A percentile compares a stretch with the other conserved stretches of the same genome.
phyloP scores from a whole-genome alignment of 257 asterid species.

The Solanum raphanifolium region DNA sequence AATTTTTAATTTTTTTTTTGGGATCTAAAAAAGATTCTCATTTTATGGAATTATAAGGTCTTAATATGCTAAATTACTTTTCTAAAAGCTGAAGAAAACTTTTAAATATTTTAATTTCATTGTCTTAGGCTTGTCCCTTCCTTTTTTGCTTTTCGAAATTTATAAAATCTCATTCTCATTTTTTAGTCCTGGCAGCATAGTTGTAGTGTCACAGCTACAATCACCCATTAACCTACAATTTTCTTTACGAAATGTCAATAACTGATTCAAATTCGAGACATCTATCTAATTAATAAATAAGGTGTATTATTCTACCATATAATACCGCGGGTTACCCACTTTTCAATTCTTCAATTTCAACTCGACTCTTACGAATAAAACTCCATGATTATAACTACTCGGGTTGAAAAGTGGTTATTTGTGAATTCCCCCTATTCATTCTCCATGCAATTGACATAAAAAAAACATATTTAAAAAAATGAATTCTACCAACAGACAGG shows the following conservation, averaged over 20 bases:
- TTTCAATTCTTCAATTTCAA: not conserved
- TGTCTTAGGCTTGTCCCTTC: not conserved
- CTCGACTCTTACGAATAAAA: not conserved
- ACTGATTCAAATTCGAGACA: not conserved
- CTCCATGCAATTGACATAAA: not conserved
- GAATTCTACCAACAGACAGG: not conserved
- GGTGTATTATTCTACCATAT: not conserved
- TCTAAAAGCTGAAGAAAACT: not conserved
- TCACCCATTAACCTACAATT: not conserved
- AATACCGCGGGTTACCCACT: not conserved
- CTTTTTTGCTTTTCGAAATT: not conserved
- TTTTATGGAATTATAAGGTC: not conserved
- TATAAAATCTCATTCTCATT: not conserved
- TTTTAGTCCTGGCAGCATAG: not conserved
- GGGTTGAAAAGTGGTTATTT: not conserved
- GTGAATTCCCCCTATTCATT: not conserved
- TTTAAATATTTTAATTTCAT: not conserved
- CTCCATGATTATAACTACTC: not conserved
- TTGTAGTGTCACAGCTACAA: not conserved
- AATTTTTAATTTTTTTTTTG: not conserved
- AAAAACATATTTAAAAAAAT: not conserved
- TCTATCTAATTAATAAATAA: not conserved
- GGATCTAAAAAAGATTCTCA: conserved; percentile 1
- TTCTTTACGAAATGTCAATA: not conserved
- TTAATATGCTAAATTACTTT: not conserved